Evolutionary conservation across 495 filamentous ascomycete species (phyloP).

Genomic region (Penicillium odoratum): DNA sequence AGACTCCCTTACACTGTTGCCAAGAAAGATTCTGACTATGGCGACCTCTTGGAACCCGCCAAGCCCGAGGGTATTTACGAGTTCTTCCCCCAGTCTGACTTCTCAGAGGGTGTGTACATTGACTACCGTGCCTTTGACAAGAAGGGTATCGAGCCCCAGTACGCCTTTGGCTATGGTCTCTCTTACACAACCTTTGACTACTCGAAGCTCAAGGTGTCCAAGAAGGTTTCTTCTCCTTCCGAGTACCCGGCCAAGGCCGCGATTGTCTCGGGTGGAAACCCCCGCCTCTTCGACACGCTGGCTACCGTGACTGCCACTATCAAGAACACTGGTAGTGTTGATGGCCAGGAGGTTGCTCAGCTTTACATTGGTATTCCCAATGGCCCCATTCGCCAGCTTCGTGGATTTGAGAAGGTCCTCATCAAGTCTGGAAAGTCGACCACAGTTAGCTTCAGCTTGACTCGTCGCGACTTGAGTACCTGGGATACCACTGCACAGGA

Average conservation of each 20-base stretch:
- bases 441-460: slow-evolving; percentile 56
- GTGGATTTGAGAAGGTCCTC: slow-evolving; percentile 64
- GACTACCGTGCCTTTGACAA: slow-evolving; percentile 80
- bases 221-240: neutral
- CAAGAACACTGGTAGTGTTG: slow-evolving; percentile 52
- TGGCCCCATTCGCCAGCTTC: slow-evolving; percentile 57
- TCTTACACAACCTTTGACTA: slow-evolving; percentile 75
- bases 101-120: slow-evolving; percentile 70
- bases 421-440: slow-evolving; percentile 42
- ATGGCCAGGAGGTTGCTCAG: slow-evolving; percentile 60
- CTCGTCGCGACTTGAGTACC: slow-evolving; percentile 62
- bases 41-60: slow-evolving; percentile 57
- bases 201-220: slow-evolving; percentile 43
- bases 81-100: slow-evolving; percentile 65
- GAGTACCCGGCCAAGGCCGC: slow-evolving; percentile 9
- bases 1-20: slow-evolving; percentile 75
- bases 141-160: slow-evolving; percentile 58
- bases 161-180: slow-evolving; percentile 79
- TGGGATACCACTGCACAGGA: slow-evolving; percentile 63
- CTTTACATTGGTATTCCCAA: slow-evolving; percentile 49
- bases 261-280: slow-evolving; percentile 57
- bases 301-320: slow-evolving; percentile 50
- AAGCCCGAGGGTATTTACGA: slow-evolving; percentile 48
- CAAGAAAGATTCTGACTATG: slow-evolving; percentile 63
- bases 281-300: slow-evolving; percentile 58